Evolutionary conservation across 1,284 basidiomycete genomes (phyloP).

Genomic region (Malassezia caprae): DNA sequence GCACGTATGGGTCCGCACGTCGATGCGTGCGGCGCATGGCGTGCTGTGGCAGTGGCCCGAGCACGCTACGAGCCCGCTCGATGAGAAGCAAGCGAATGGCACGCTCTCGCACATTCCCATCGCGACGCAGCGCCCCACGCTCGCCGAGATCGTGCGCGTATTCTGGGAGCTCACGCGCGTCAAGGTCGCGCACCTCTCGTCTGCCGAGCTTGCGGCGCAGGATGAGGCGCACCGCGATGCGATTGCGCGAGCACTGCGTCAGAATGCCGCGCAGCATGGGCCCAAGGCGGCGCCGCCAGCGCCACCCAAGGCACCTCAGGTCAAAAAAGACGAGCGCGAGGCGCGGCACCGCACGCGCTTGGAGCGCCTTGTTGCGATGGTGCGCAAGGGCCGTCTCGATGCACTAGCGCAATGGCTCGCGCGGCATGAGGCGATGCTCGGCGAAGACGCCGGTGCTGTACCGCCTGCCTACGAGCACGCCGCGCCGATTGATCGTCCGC

Average conservation of each 20-base stretch:
- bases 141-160: slow-evolving; percentile 78
- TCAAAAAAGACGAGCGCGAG: slow-evolving; percentile 20
- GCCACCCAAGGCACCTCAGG: background rate
- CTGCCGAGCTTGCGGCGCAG: slow-evolving; percentile 63
- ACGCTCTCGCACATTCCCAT: slow-evolving; percentile 44
- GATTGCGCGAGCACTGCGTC: slow-evolving; percentile 21
- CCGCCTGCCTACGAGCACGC: background rate
- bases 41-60: slow-evolving; percentile 43
- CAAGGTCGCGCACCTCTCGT: slow-evolving; percentile 75
- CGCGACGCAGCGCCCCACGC: slow-evolving; percentile 57
- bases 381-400: slow-evolving; percentile 70
- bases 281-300: slow-evolving; percentile 1
- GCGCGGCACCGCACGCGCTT: slow-evolving; percentile 19
- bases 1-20: slow-evolving; percentile 40
- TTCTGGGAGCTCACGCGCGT: slow-evolving; percentile 75
- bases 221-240: slow-evolving; percentile 29
- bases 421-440: slow-evolving; percentile 58
- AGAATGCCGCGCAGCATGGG: background rate
- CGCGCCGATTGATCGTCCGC: slow-evolving; percentile 21
- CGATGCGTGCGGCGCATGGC: slow-evolving; percentile 34
- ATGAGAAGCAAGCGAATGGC: slow-evolving; percentile 41
- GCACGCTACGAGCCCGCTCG: slow-evolving; percentile 32
- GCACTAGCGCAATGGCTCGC: slow-evolving; percentile 70
- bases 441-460: background rate
- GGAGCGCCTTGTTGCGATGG: slow-evolving; percentile 69